Percentiles rank a stretch among this genome's conserved stretches.
Conservation (phyloP, 2,329 filamentous ascomycete genomes). For the Colletotrichum tabaci region DNA sequence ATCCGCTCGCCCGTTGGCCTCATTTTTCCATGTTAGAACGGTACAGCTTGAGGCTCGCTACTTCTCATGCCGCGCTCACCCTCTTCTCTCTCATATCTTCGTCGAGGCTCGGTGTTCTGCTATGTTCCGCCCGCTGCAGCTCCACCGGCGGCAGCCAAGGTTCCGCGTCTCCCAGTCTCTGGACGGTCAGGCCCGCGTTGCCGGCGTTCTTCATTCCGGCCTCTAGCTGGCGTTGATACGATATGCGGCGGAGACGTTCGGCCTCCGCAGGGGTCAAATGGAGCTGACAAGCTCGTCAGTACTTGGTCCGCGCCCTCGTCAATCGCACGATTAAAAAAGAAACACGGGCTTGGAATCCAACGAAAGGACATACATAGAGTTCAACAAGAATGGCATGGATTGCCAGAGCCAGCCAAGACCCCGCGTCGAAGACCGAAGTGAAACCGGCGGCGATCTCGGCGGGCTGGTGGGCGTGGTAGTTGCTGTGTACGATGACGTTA, state of each 20-base stretch:
- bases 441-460: constrained; percentile 58
- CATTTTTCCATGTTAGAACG: too few relatives aligned
- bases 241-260: constrained; percentile 64
- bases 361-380: constrained; percentile 47
- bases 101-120: constrained; percentile 19
- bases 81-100: constrained; percentile 21
- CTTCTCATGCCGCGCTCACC: not conserved
- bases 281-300: constrained; percentile 53
- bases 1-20: not conserved
- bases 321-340: not conserved
- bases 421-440: constrained; percentile 63
- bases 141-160: constrained; percentile 37
- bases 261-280: constrained; percentile 65
- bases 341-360: not conserved
- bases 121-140: constrained; percentile 9
- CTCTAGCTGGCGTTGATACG: constrained; percentile 68
- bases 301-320: not conserved
- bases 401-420: constrained; percentile 56
- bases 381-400: constrained; percentile 43
- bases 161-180: constrained; percentile 57
- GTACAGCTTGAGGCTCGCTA: not conserved
- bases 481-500: constrained; percentile 50
- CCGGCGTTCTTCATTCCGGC: constrained; percentile 64
- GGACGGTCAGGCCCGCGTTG: constrained; percentile 58
- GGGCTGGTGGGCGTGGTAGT: constrained; percentile 48